Evolutionary conservation across 2,329 filamentous ascomycete genomes (phyloP).

Genomic region (Trematosphaeria pertusa): DNA sequence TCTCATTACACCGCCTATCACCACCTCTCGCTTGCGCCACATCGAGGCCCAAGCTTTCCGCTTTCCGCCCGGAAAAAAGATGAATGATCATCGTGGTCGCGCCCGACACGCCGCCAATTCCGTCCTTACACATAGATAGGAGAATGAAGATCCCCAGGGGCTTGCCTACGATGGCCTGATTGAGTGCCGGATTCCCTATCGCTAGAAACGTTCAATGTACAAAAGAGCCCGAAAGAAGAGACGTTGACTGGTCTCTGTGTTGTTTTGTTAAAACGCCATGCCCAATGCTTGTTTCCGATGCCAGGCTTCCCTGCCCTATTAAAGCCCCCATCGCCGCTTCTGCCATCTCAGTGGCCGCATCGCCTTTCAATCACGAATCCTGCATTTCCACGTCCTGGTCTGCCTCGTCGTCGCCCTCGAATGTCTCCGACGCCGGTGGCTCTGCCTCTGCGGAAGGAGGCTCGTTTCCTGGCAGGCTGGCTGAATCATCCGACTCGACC

Average conservation of each 20-base stretch:
- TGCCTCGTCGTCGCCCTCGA: constrained; percentile 33
- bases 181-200: too few species aligned
- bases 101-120: too few species aligned
- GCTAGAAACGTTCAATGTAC: too few species aligned
- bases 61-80: too few species aligned
- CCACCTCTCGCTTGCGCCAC: constrained; percentile 8
- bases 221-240: background rate
- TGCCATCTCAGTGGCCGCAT: constrained; percentile 8
- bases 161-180: too few species aligned
- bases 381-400: constrained; percentile 42
- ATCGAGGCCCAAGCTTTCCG: too few species aligned
- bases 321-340: constrained; percentile 17
- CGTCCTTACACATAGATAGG: too few species aligned
- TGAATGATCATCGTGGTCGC: too few species aligned
- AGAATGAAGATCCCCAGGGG: too few species aligned
- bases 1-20: constrained; percentile 4
- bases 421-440: constrained; percentile 22
- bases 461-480: constrained; percentile 6
- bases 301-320: constrained; percentile 25
- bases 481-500: constrained; percentile 9
- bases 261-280: constrained; percentile 33
- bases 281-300: constrained; percentile 26
- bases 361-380: constrained; percentile 29
- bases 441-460: constrained; percentile 11
- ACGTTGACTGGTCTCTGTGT: background rate